Evolutionary conservation across 495 filamentous ascomycete genomes (phyloP), one percentile per base, ranked within the genome.

Genomic region (Penicillium coffeae): DNA sequence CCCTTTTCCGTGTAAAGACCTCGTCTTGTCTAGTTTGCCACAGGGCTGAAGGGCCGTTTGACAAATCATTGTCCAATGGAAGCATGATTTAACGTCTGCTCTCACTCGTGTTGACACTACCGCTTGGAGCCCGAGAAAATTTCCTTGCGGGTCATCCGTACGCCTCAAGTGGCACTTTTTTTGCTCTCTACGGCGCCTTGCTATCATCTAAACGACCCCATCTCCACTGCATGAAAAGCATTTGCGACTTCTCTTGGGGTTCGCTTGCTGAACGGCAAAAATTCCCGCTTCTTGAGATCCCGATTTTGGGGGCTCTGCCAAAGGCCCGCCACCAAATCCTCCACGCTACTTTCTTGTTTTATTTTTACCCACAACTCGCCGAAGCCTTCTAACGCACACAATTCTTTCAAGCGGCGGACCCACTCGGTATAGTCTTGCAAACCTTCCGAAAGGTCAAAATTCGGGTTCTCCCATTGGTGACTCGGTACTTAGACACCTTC

Each of bases 211-310:
- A 30, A 30, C 10, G 39, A 40, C n/a, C 27, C 7, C 18, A 33
- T 16, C 21, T 47, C 44, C 44, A 47, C 34, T 38, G n/a, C 32
- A 47, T 25, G 44, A 47, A 32, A 47, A 38, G 44, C 44, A 47
- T 47, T 38, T 38, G 33, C 36, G n/a, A 47, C 44, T 38, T 27
- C 44, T 38, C 14, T 22, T 6, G 21, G 18, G 21, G 27, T 27
- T 45, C 42, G 42, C 21, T 30, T 25, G 21, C 25, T 35, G 25
- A 19, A 12, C 42, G 30, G 21, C n/a, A 33, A 21, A n/a, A 10
- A 8, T 21, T 8, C 42, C 32, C 42, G 19, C 33, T 34, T 30
- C n/a, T 19, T 19, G 4, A 35, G 34, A 13, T 14, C n/a, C 18
- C 30, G 30, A 35, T 10, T 36, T 6, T 25, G 42, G 32, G 34